Conservation (phyloP, 352 stramenopile species). For the Pythium vanterpoolii region DNA sequence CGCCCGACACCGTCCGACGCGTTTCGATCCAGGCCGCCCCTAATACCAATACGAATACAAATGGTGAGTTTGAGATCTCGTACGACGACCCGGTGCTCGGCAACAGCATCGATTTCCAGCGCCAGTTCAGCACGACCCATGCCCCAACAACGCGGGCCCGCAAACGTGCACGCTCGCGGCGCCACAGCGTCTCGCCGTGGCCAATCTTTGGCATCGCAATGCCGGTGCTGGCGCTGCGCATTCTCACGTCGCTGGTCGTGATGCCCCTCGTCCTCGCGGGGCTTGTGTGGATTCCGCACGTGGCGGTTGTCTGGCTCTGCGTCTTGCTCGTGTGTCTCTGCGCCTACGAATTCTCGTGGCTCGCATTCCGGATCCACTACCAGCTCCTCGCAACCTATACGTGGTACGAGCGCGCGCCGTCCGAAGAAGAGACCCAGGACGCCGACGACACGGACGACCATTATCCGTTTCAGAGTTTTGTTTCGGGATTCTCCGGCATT, state of each 20-base stretch:
- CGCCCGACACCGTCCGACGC: slow-evolving; percentile 5
- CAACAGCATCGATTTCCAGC: slow-evolving; percentile 13
- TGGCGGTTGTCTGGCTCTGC: slow-evolving; percentile 15
- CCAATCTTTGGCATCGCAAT: slow-evolving; percentile 16
- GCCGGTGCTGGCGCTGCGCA: slow-evolving; percentile 10
- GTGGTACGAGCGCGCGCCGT: slow-evolving; percentile 24
- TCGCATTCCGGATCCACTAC: slow-evolving; percentile 31
- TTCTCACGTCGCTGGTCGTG: slow-evolving; percentile 14
- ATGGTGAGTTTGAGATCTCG: slow-evolving; percentile 11
- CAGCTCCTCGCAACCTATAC: slow-evolving; percentile 23
- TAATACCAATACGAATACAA: no score
- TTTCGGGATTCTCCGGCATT: slow-evolving; percentile 12
- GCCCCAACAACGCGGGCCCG: neutral
- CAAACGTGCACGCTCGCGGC: slow-evolving; percentile 9
- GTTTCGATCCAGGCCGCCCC: slow-evolving; percentile 13
- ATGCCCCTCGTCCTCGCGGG: slow-evolving; percentile 14
- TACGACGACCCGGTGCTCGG: slow-evolving; percentile 17
- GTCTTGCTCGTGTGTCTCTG: slow-evolving; percentile 19
- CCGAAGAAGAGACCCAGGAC: slow-evolving; percentile 11
- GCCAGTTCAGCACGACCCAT: slow-evolving; percentile 7
- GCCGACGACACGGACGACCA: slow-evolving; percentile 6
- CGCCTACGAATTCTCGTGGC: slow-evolving; percentile 27
- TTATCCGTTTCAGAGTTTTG: slow-evolving; percentile 23
- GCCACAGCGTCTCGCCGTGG: slow-evolving; percentile 15
- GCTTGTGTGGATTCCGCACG: slow-evolving; percentile 13